These are phyloP conservation scores for Drosera capensis DNA, from an alignment of 148 eudicot species.

Conservation along the genomic window DNA sequence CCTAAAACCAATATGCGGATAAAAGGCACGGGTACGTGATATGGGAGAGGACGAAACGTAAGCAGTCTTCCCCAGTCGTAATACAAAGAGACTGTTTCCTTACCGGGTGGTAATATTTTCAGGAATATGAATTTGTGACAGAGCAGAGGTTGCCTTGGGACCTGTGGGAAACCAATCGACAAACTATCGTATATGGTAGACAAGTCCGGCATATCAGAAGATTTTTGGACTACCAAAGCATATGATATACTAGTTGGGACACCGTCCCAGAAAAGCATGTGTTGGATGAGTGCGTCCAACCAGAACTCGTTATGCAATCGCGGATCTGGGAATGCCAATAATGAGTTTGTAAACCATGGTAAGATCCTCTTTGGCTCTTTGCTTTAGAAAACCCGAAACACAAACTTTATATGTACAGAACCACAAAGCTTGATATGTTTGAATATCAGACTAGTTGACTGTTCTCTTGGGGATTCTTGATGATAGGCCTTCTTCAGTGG, in stretches of 20 bases:
- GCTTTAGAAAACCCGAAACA: too few species aligned
- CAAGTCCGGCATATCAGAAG: slow-evolving; percentile 29
- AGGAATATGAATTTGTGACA: too few species aligned
- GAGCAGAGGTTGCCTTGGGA: slow-evolving; percentile 53
- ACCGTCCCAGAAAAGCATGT: slow-evolving; percentile 36
- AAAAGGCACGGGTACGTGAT: too few species aligned
- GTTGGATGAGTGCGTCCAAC: slow-evolving; percentile 30
- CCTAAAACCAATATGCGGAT: too few species aligned
- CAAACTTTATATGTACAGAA: not conserved
- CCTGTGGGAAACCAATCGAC: slow-evolving; percentile 33
- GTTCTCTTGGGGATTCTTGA: slow-evolving; percentile 1
- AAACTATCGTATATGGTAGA: slow-evolving; percentile 25
- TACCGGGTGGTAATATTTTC: too few species aligned
- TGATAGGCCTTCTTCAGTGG: slow-evolving; percentile 40
- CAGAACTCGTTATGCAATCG: slow-evolving; percentile 17
- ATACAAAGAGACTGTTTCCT: too few species aligned
- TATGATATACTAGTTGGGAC: slow-evolving; percentile 25
- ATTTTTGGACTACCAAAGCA: slow-evolving; percentile 52
- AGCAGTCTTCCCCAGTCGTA: too few species aligned
- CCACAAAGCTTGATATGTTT: not conserved
- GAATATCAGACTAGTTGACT: not conserved
- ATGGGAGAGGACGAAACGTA: too few species aligned
- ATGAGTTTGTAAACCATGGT: slow-evolving; percentile 44
- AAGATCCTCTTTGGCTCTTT: slow-evolving; percentile 10
- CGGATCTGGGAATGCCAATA: slow-evolving; percentile 12